Evolutionary conservation across 2,329 filamentous ascomycete genomes (phyloP), one percentile per base, ranked within the genome.

Genomic region (Aspergillus glaucus): DNA sequence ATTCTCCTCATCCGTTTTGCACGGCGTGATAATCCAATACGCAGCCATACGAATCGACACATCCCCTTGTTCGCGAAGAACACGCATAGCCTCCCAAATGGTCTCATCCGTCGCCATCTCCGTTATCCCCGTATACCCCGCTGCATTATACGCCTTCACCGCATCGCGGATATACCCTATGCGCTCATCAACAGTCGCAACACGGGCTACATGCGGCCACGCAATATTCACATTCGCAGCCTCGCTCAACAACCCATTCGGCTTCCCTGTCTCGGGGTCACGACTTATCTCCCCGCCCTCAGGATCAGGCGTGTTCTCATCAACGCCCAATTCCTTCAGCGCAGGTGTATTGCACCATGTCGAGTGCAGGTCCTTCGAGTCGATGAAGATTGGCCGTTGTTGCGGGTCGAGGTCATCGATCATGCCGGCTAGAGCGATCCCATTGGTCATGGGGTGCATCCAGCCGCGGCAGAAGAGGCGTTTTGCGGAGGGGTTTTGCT

Each of bases 101-200:
- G 69, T 71, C 44, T 77, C 74, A 50, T 76, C 73, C 68, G 74
- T 77, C 17, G 75, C 75, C 75, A 77, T 77, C 41, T 77, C 75
- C 12, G 76, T 64, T 28, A 75, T 63, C 2, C 74, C 73, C 1
- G 75, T 77, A 48, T 73, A 75, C 4, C 75, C 75, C 0, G 69
- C 68, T 0, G 61, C 55, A 47, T 70, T 70, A 48, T 77, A 77
- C 4, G 68, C 70, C 1, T 53, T 46, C 34, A 77, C 66, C 0
- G 71, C 75, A 2, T 66, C 63, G n/a, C 63, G 61, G 17, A 77
- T 58, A 1, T 68, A 68, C 0, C 54, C 54, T 43, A 67, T 55
- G 50, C 75, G 75, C 45, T 77, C 72, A 9, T 71, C 66, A 15
- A 66, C 56, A 1, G 68, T 66, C 0, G 70, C 60, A 0, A 71